phyloP scores from a whole-genome alignment of 1,139 yeast species.

The Diutina pseudorugosa region DNA sequence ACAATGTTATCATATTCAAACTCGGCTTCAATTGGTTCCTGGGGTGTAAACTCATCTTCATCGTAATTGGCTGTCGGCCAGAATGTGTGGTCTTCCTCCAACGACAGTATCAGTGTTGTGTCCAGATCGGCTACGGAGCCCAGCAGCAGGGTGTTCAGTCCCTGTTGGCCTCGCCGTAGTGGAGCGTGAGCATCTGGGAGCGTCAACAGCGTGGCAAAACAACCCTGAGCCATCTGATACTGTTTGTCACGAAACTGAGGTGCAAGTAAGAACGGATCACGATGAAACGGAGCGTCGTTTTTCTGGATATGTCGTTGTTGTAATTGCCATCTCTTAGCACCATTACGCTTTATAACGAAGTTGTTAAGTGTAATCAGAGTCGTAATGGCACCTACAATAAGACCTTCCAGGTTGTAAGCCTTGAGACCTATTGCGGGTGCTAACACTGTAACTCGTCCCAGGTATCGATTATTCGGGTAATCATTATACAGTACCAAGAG shows the following conservation, averaged over 20 bases:
- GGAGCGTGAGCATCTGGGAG: constrained; percentile 2
- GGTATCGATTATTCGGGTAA: constrained; percentile 55
- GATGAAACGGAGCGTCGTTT: constrained; percentile 77
- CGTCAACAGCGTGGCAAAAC: constrained; percentile 19
- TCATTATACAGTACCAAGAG: constrained; percentile 48
- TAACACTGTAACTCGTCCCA: constrained; percentile 37
- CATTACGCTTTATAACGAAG: constrained; percentile 34
- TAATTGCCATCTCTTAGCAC: constrained; percentile 13
- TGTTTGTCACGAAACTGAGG: constrained; percentile 28
- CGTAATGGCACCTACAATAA: constrained; percentile 17
- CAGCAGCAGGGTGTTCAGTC: not conserved
- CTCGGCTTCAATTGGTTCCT: constrained; percentile 25
- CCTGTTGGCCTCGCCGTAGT: not conserved
- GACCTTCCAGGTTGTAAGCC: constrained; percentile 13
- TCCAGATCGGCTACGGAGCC: not conserved
- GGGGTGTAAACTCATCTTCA: constrained; percentile 34
- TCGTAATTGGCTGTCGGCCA: constrained; percentile 26
- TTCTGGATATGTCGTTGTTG: constrained; percentile 57
- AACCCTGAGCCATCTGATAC: constrained; percentile 37
- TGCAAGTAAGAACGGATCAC: constrained; percentile 60
- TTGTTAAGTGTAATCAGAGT: constrained; percentile 52
- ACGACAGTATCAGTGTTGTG: not conserved
- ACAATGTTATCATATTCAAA: constrained; percentile 45
- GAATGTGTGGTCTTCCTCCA: not conserved
- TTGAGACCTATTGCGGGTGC: constrained; percentile 34